A percentile compares a stretch with the other conserved stretches of the same genome.
phyloP scores from a whole-genome alignment of 345 rosid species.

The Aquilaria malaccensis region DNA sequence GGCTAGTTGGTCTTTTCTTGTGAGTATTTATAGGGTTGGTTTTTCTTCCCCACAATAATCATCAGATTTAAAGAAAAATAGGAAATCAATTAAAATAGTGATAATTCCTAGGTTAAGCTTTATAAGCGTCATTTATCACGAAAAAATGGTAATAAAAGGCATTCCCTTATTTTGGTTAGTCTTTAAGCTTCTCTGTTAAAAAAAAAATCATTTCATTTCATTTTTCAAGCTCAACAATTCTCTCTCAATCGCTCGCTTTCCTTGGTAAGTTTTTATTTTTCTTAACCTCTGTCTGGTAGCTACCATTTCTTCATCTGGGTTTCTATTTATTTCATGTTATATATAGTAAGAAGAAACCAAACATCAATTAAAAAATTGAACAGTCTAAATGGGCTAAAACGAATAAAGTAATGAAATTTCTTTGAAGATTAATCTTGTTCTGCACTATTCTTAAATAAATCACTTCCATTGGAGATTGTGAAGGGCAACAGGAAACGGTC shows the following conservation, averaged over 20 bases:
- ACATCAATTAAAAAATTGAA: too few species aligned
- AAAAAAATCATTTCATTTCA: constrained; percentile 20
- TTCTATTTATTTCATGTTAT: constrained; percentile 8
- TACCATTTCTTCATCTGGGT: constrained; percentile 33
- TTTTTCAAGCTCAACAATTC: constrained; percentile 24
- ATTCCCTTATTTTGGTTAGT: not conserved
- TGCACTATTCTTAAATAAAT: constrained; percentile 7
- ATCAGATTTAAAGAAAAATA: constrained; percentile 7
- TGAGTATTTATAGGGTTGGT: constrained; percentile 9
- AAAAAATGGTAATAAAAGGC: not conserved
- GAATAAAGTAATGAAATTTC: constrained; percentile 4
- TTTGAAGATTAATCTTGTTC: not conserved
- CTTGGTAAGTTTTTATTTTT: constrained; percentile 29
- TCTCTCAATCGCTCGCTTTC: constrained; percentile 15
- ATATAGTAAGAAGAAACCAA: too few species aligned
- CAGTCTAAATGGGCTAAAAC: too few species aligned
- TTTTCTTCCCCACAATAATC: not conserved
- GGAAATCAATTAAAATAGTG: too few species aligned
- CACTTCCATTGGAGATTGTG: constrained; percentile 4
- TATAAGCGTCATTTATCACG: not conserved
- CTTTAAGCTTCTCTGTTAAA: constrained; percentile 4
- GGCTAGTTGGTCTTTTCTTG: not conserved
- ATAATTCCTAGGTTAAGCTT: not conserved
- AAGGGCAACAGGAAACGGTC: constrained; percentile 10
- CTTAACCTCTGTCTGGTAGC: constrained; percentile 18